A percentile compares a stretch with the other conserved stretches of the same genome.
Evolutionary conservation across 306 rosid species (phyloP).

Genomic region (Casuarina cunninghamiana): DNA sequence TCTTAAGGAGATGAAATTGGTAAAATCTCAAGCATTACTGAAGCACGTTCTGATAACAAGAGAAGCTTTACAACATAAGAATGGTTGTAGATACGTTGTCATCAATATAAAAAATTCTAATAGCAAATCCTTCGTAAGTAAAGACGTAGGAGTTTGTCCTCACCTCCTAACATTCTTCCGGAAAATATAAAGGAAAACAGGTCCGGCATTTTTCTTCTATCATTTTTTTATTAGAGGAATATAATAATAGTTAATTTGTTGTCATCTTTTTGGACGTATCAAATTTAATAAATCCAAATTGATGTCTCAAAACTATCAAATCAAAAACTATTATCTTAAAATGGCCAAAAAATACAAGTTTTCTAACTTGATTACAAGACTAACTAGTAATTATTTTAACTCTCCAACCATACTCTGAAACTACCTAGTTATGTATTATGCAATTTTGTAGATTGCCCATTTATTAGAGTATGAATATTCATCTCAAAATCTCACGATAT

Average conservation of each 20-base stretch:
- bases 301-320: no score
- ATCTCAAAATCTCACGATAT: no score
- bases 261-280: no score
- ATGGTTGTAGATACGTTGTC: neutral
- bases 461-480: neutral
- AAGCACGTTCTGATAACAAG: neutral
- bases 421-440: neutral
- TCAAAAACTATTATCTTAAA: no score
- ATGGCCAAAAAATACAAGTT: no score
- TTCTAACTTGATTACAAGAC: neutral
- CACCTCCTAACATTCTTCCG: neutral
- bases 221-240: no score
- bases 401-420: neutral
- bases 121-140: neutral
- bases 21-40: neutral
- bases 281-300: no score
- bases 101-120: neutral
- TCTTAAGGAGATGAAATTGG: neutral
- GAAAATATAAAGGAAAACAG: neutral
- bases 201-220: no score
- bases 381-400: neutral
- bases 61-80: neutral
- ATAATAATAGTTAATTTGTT: no score
- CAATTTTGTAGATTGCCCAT: conserved; percentile 13
- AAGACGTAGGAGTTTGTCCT: neutral